Base-by-base conservation (phyloP, 2,329 filamentous ascomycete species). In the Exophiala spinifera region DNA sequence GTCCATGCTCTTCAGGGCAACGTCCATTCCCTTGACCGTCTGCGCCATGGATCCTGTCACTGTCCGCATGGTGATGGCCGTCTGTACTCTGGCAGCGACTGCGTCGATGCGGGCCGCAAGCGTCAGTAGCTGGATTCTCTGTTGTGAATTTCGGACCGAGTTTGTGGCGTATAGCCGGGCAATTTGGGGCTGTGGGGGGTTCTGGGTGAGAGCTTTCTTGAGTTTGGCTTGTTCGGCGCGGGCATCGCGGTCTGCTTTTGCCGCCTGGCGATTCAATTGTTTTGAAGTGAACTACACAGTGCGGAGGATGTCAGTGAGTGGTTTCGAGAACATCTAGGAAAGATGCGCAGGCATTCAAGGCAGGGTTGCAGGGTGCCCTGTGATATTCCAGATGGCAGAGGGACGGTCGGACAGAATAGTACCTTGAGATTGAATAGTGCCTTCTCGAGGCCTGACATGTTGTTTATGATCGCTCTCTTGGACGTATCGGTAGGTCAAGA, bases 61-160 rank as follows among this genome's bases (percentile, higher is more conserved):
- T 43, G 75, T 74, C 8, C 74, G 72, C 39, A 74, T 77, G 51
- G 70, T 73, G 45, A 76, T 74, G 1, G 74, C 74, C 14, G 74
- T 74, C 57, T 76, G 74, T 3, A 77, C 70, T 51, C 76, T 73
- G 50, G 74, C 74, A 60, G 75, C 75, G n/a, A 77, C 76, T 0
- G 76, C 74, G 52, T 77, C 74, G 40, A 74, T 74, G 15, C 74
- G 72, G 13, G 74, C 74, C 6, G 74, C 73, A 60, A 76, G 71
- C 5, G 72, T 70, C 52, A 70, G 70, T 4, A 77, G 71, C 11
- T 71, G 72, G 15, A 76, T 70, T 55, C 75, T 71, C 56, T 74
- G 71, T 49, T 74, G 71, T 50, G 75, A 75, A 51, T 76, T 74
- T 56, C 74, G 74, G 23, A 76, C 68, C 25, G 74, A 73, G 43